phyloP scores from a whole-genome alignment of 441 rosid genomes.

The Adansonia madagascariensis region DNA sequence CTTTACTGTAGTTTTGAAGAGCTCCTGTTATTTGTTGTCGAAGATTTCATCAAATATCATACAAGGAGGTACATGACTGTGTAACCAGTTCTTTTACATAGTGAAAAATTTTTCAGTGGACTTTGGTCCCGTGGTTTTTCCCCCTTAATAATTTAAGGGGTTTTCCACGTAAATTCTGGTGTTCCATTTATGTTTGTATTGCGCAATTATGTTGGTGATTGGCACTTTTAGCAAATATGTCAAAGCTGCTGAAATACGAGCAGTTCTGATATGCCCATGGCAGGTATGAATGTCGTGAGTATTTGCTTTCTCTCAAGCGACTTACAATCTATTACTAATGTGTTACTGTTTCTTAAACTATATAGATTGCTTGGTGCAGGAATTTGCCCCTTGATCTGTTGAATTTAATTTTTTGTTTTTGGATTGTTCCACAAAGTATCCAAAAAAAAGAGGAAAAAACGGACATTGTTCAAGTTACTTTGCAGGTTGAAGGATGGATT shows the following conservation, averaged over 20 bases:
- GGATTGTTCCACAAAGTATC: no score
- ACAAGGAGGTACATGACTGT: neutral
- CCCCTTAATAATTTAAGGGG: neutral
- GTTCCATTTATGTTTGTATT: neutral
- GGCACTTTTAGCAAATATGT: no score
- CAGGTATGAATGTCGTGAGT: no score
- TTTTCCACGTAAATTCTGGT: conserved; percentile 26
- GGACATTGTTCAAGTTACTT: neutral
- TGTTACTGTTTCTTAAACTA: no score
- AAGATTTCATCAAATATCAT: neutral
- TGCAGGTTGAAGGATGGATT: conserved; percentile 5
- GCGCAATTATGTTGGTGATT: no score
- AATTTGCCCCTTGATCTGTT: no score
- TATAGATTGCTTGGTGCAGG: no score
- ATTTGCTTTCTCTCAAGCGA: no score
- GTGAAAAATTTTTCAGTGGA: conserved; percentile 17
- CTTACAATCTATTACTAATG: no score
- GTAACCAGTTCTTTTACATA: conserved; percentile 7
- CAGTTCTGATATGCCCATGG: no score
- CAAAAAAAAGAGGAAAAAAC: no score
- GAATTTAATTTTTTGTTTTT: neutral
- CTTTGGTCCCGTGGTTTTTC: conserved; percentile 29
- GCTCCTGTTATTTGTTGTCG: neutral
- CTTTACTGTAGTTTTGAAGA: neutral
- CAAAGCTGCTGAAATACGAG: no score